Conservation (phyloP, 306 rosid genomes). For the Lablab purpureus region DNA sequence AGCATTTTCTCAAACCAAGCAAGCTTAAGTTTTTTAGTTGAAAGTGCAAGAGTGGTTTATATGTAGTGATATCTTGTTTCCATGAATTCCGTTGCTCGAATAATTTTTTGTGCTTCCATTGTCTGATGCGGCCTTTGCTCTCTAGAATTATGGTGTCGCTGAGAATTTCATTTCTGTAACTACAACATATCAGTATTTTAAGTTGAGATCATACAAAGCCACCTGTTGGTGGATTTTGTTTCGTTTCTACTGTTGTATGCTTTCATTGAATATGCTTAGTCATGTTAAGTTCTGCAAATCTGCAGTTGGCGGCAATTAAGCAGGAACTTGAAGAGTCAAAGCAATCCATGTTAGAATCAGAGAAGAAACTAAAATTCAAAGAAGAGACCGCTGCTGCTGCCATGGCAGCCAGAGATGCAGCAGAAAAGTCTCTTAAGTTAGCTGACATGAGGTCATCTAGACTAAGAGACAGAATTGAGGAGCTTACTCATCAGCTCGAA, state of each 20-base stretch:
- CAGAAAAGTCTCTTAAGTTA: slow-evolving; percentile 88
- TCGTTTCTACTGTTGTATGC: neutral
- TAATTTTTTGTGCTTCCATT: slow-evolving; percentile 23
- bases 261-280: slow-evolving; percentile 39
- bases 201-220: slow-evolving; percentile 20
- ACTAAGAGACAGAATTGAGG: slow-evolving; percentile 91
- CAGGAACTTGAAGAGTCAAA: slow-evolving; percentile 93
- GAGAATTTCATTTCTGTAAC: slow-evolving; percentile 28
- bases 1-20: neutral
- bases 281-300: slow-evolving; percentile 42
- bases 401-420: slow-evolving; percentile 99
- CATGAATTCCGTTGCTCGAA: slow-evolving; percentile 22
- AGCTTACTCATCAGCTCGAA: slow-evolving; percentile 91
- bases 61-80: slow-evolving; percentile 23
- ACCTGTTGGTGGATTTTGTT: neutral
- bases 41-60: neutral
- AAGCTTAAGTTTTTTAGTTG: neutral
- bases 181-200: slow-evolving; percentile 25
- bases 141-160: slow-evolving; percentile 10
- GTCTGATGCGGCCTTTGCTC: slow-evolving; percentile 15
- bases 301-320: slow-evolving; percentile 81
- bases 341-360: slow-evolving; percentile 76
- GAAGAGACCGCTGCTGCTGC: slow-evolving; percentile 98
- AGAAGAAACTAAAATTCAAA: slow-evolving; percentile 90
- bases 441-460: slow-evolving; percentile 91